Percentiles rank a stretch among this genome's conserved stretches.
phyloP scores from a whole-genome alignment of 495 filamentous ascomycete genomes.

The Lindgomyces ingoldianus region DNA sequence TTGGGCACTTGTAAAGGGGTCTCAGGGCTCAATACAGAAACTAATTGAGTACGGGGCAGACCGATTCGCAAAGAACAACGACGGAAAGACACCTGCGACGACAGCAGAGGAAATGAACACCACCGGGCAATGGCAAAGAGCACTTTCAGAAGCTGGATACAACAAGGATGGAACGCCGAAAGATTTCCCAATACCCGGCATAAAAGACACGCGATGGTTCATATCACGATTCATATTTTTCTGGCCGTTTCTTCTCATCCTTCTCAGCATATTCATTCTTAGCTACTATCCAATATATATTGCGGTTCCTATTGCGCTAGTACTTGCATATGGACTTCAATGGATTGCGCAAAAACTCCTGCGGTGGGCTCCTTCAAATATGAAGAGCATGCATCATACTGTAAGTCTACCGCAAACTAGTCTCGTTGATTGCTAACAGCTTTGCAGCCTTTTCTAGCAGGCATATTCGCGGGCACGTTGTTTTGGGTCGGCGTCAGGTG shows the following conservation, averaged over 20 bases:
- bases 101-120: slow-evolving; percentile 91
- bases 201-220: slow-evolving; percentile 72
- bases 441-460: slow-evolving; percentile 78
- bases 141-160: slow-evolving; percentile 82
- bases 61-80: slow-evolving; percentile 79
- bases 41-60: slow-evolving; percentile 92
- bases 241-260: slow-evolving; percentile 78
- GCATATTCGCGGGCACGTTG: slow-evolving; percentile 85
- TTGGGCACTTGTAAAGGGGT: slow-evolving; percentile 95
- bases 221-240: slow-evolving; percentile 88
- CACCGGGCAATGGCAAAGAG: slow-evolving; percentile 74
- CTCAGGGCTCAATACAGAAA: slow-evolving; percentile 80
- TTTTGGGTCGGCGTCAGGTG: slow-evolving; percentile 83
- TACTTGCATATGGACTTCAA: slow-evolving; percentile 71
- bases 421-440: slow-evolving; percentile 28
- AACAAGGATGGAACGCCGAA: slow-evolving; percentile 73
- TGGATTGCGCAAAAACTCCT: slow-evolving; percentile 75
- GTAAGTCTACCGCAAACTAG: slow-evolving; percentile 50
- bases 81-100: slow-evolving; percentile 81
- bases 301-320: slow-evolving; percentile 67
- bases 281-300: slow-evolving; percentile 72
- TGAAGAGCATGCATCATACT: slow-evolving; percentile 84
- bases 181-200: slow-evolving; percentile 55
- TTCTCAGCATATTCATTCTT: slow-evolving; percentile 67
- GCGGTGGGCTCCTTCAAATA: slow-evolving; percentile 77